Base-by-base conservation (phyloP, 345 rosid genomes). In the Boechera stricta region DNA sequence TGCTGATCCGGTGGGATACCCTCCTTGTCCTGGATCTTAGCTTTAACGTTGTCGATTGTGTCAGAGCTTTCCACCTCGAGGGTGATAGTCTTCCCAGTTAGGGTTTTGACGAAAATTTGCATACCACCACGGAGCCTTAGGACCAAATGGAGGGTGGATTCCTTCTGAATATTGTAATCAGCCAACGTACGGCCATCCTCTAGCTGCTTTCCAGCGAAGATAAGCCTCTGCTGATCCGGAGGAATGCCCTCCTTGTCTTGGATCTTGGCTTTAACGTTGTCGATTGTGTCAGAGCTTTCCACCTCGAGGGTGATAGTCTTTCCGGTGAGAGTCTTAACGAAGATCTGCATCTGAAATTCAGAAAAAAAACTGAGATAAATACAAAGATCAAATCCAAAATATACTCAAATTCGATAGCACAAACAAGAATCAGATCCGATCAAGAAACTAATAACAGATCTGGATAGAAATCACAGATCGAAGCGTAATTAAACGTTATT, bases 1-100 rank as follows among this genome's bases (percentile, higher is more conserved):
- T 84, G 86, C 73, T 84, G 84, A 57, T 84, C 86, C 35, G 86
- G 86, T 0, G 86, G 86, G 2, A 84, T 84, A 0, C 86, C 86
- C 15, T 84, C 86, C 55, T 84, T 84, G 11, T 84, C 86, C 1
- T 84, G 84, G 54, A 84, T 84, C 60, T 84, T 84, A 0, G 86
- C 81, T 9, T 84, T 84, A 0, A 84, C 86, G 66, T 84, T 84
- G 60, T 84, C 84, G 12, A 84, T 84, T 7, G 86, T 84, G 66
- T 84, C 86, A 2, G 82, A 78, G 1, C 83, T 75, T 41, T 84
- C 86, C 1, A 84, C 86, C 51, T 84, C 86, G 0, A 84, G 3
- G 0, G 86, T 84, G 2, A 84, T 84, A 0, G 84, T 84, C 75
- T 84, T 84, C 0, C 84, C 86, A 0, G 86, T 84, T 0, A 84